Evolutionary conservation across 1,284 basidiomycete species (phyloP), one percentile per base, ranked within the genome.

Genomic region (Ustilago trichophora): DNA sequence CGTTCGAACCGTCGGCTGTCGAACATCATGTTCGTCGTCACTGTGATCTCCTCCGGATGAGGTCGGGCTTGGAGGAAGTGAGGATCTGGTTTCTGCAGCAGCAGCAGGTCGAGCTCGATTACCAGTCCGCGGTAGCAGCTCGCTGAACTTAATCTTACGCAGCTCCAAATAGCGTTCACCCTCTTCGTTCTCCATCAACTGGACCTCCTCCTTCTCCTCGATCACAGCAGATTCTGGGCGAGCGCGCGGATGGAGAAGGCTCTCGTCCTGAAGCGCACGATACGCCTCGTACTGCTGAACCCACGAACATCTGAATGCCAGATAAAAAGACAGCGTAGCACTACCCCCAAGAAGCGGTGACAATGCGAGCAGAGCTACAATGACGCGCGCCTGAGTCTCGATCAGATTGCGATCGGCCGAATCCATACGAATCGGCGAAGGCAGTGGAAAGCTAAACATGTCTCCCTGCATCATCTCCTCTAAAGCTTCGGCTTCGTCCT

Each of bases 171-270:
- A 55, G 2, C 51, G 33, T 16, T 66, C 63, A 6, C 63, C 56
- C 22, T 59, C 51, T 29, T 47, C 43, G 36, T 58, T 66, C 35
- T 66, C 55, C 21, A 66, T 22, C 24, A 59, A 55, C 84, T 16
- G 85, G 85, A 15, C 47, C 29, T 72, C 56, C 33, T 59, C 86
- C 16, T 86, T 86, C 42, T 85, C 83, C 19, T 85, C 85, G 6
- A 84, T 83, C 9, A 76, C 76, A 11, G 37, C 48, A 16, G 75
- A 62, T 8, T 16, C 36, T 18, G 58, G 69, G 34, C 29, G 32
- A 13, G 6, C 26, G 5, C 33, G 27, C 16, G 41, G 22, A n/a
- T 24, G 31, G 22, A 62, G 43, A 11, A 50, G 4, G 15, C 45
- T 34, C 4, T 35, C 42, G 31, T 45, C 47, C 34, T 27, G 36